Conservation (phyloP, 2,329 filamentous ascomycete genomes). For the Xylariaceae sp. region DNA sequence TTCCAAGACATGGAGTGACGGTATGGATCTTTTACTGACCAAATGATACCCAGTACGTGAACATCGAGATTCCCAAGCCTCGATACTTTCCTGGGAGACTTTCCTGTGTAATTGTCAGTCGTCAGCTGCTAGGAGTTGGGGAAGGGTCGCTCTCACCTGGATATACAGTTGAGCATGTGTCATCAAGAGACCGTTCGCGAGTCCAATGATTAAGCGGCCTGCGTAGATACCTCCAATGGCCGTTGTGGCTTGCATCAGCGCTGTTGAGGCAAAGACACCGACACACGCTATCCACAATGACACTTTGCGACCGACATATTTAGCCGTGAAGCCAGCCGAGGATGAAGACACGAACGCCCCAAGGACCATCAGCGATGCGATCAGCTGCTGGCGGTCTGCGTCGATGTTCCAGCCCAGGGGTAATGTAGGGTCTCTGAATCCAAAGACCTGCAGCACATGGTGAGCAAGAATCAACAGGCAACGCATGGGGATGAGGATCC, state of each 20-base stretch:
- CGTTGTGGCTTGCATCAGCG: conserved; percentile 47
- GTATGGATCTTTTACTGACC: conserved; percentile 25
- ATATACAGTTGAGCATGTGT: conserved; percentile 30
- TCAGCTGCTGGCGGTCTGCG: conserved; percentile 41
- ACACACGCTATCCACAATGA: conserved; percentile 36
- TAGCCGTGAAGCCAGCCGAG: conserved; percentile 35
- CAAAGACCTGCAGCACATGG: conserved; percentile 20
- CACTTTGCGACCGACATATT: conserved; percentile 30
- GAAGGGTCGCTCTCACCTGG: conserved; percentile 8
- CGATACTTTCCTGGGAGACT: conserved; percentile 42
- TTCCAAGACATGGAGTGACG: too few relatives aligned
- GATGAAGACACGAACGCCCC: conserved; percentile 42
- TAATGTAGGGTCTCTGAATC: conserved; percentile 17
- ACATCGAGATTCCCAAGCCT: conserved; percentile 42
- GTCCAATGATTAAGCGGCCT: conserved; percentile 43
- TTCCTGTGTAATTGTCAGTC: conserved; percentile 30
- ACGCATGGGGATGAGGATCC: not conserved
- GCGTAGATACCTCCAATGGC: conserved; percentile 44
- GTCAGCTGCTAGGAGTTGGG: not conserved
- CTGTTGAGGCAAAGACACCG: conserved; percentile 37
- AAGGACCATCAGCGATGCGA: conserved; percentile 44
- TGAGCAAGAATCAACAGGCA: conserved; percentile 3
- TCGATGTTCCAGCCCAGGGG: conserved; percentile 26
- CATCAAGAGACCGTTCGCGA: conserved; percentile 36
- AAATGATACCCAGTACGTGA: conserved; percentile 44